These are phyloP conservation scores for Lachancea sp. DNA, from an alignment of 805 yeast genomes.

Conservation along the genomic window DNA sequence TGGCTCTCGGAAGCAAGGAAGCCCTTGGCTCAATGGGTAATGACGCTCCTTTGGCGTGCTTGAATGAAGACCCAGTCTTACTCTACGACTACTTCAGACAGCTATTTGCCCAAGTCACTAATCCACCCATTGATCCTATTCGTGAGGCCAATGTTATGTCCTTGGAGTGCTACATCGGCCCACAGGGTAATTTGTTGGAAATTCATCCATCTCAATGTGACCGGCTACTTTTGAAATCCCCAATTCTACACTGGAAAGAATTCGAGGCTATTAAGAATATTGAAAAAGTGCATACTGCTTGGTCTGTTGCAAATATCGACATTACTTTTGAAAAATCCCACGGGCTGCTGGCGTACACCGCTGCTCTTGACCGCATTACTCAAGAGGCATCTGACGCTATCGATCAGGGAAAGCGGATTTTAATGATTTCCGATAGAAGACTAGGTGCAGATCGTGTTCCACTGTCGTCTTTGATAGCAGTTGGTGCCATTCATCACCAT, in stretches of 20 bases:
- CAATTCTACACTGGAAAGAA: slow-evolving; percentile 70
- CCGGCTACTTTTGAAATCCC: slow-evolving; percentile 75
- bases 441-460: slow-evolving; percentile 61
- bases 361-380: slow-evolving; percentile 80
- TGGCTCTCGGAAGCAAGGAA: slow-evolving; percentile 90
- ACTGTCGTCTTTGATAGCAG: slow-evolving; percentile 82
- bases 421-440: slow-evolving; percentile 68
- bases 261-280: slow-evolving; percentile 69
- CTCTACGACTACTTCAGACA: slow-evolving; percentile 92
- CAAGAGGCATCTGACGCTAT: slow-evolving; percentile 82
- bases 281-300: slow-evolving; percentile 69
- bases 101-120: slow-evolving; percentile 95
- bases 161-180: slow-evolving; percentile 92
- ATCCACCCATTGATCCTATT: slow-evolving; percentile 98
- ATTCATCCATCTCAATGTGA: slow-evolving; percentile 91
- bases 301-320: slow-evolving; percentile 80
- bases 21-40: slow-evolving; percentile 98
- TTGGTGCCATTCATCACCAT: slow-evolving; percentile 96
- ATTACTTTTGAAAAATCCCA: slow-evolving; percentile 80
- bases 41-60: slow-evolving; percentile 91
- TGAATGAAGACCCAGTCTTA: slow-evolving; percentile 86
- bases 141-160: slow-evolving; percentile 97
- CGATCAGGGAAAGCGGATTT: slow-evolving; percentile 63
- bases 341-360: slow-evolving; percentile 80
- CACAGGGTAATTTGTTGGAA: slow-evolving; percentile 86